Conservation (phyloP, 2,329 filamentous ascomycete genomes). For the Epicoccum nigrum region DNA sequence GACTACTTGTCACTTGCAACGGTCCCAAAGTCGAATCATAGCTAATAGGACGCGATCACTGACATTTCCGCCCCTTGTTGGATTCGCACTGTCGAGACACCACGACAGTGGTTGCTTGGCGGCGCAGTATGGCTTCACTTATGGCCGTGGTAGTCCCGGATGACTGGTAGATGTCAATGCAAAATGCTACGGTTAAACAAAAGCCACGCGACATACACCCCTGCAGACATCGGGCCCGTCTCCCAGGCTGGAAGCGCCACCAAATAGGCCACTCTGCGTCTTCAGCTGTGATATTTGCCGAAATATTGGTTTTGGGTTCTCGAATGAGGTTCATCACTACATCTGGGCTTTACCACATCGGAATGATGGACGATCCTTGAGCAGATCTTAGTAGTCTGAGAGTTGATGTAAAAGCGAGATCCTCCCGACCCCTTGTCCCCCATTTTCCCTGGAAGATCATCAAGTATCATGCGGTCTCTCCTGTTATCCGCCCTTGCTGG, state of each 20-base stretch:
- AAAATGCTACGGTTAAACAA: neutral
- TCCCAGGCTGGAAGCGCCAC: neutral
- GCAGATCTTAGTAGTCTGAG: slow-evolving; percentile 15
- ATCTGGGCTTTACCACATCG: neutral
- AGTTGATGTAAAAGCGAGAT: slow-evolving; percentile 6
- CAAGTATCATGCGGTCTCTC: slow-evolving; percentile 22
- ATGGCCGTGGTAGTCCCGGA: neutral
- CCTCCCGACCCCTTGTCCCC: neutral
- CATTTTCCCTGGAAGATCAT: slow-evolving; percentile 4
- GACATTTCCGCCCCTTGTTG: no score
- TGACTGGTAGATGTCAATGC: neutral
- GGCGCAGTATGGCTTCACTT: no score
- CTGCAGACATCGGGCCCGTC: neutral
- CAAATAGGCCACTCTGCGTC: neutral
- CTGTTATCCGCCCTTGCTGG: slow-evolving; percentile 17
- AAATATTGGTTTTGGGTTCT: neutral
- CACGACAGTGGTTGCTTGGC: no score
- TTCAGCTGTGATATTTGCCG: slow-evolving; percentile 1
- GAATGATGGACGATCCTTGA: slow-evolving; percentile 6
- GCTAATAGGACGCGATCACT: no score
- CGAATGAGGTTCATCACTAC: neutral
- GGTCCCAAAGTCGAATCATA: neutral
- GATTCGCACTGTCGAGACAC: no score
- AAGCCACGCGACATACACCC: neutral
- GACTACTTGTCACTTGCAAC: neutral